Evolutionary conservation across 2,329 filamentous ascomycete genomes (phyloP), one percentile per base, ranked within the genome.

Genomic region (Beauveria sp.): DNA sequence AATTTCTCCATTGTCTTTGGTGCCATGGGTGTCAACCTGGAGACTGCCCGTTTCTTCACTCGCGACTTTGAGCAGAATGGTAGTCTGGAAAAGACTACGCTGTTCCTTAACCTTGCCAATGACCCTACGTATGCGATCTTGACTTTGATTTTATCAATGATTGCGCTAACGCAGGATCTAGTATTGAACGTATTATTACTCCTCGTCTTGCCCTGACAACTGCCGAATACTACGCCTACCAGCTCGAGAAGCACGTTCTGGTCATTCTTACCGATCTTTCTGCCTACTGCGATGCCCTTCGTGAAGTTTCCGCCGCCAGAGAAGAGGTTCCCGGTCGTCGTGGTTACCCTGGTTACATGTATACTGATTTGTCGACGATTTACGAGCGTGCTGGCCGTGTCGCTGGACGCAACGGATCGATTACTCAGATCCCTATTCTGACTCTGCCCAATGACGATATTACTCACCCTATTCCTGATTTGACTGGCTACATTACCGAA

Each of bases 361-460:
- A 99, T 83, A 99, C 95, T 69, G 96, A 99, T 86, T 90, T 99
- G 87, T 97, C 95, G 64, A 99, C 95, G 73, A 97, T 99, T 71
- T 99, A 99, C 83, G 95, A 99, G 80, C 93, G 95, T 80, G 95
- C 95, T 69, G 95, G 95, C 73, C 95, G 95, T 89, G 95, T 99
- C 56, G 83, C 91, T 72, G 96, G 96, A 69, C 90, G 96, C 70
- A 97, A 98, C 72, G 95, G 96, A 64, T 99, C 95, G 70, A 99
- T 99, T 71, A 99, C 96, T 22, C 95, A 99, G 80, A 97, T 99
- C 71, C 95, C 95, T 64, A 99, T 99, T 75, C 77, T 99, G 79
- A 97, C 95, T 69, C 99, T 99, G 95, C 95, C 95, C 72, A 99
- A 99, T 86, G 93, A 99, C 74, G 93, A 99, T 79, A 99, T 99